These are phyloP conservation scores for Cladophialophora psammophila DNA, from an alignment of 2,329 filamentous ascomycete species.

Conservation along the genomic window DNA sequence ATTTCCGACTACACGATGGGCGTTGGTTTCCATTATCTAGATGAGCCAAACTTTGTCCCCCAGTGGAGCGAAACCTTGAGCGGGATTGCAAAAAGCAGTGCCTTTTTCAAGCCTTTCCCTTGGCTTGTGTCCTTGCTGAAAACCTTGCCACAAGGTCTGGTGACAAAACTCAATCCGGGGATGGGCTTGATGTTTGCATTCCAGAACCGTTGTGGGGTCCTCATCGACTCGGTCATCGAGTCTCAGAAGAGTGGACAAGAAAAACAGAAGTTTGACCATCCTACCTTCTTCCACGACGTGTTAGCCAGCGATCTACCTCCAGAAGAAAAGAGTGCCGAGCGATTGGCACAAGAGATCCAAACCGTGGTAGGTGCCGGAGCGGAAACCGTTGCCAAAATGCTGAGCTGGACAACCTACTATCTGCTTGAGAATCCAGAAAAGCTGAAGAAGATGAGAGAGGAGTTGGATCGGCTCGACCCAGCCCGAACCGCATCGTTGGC, in stretches of 20 bases:
- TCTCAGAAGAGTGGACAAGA: slow-evolving; percentile 38
- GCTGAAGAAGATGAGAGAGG: slow-evolving; percentile 23
- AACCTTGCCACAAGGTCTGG: slow-evolving; percentile 7
- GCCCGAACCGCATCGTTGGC: slow-evolving; percentile 20
- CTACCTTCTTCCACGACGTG: slow-evolving; percentile 43
- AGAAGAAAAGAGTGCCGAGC: neutral
- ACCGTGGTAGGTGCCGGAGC: neutral
- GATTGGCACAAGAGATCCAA: slow-evolving; percentile 4
- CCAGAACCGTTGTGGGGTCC: slow-evolving; percentile 2
- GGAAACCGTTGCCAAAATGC: neutral
- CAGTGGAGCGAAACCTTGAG: slow-evolving; percentile 41
- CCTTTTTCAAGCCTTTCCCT: slow-evolving; percentile 44
- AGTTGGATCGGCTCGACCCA: slow-evolving; percentile 14
- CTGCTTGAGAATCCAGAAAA: slow-evolving; percentile 32
- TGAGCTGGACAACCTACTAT: slow-evolving; percentile 41
- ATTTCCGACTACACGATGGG: slow-evolving; percentile 51
- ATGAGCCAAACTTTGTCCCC: slow-evolving; percentile 42
- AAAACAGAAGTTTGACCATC: slow-evolving; percentile 10
- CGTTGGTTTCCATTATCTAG: slow-evolving; percentile 45
- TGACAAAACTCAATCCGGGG: slow-evolving; percentile 8
- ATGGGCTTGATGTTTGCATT: slow-evolving; percentile 16
- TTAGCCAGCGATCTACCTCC: slow-evolving; percentile 29
- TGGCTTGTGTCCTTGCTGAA: slow-evolving; percentile 7
- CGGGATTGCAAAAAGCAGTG: slow-evolving; percentile 40
- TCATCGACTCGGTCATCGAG: slow-evolving; percentile 6